Percentiles rank a stretch among this genome's conserved stretches.
These are phyloP conservation scores for Mitragyna speciosa DNA, from an alignment of 257 asterid species.

Conservation along the genomic window DNA sequence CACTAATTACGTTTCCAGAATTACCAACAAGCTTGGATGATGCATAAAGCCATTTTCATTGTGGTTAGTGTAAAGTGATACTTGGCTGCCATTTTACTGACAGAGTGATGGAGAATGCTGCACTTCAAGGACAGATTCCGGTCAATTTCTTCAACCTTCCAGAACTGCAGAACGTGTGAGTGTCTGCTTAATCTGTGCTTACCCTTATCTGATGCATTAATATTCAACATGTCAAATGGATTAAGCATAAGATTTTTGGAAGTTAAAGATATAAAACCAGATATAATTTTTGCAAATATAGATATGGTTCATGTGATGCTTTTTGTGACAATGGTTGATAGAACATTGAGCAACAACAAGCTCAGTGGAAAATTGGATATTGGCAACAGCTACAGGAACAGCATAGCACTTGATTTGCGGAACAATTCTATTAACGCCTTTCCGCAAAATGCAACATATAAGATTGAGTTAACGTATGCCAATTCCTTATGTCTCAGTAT, in stretches of 20 bases:
- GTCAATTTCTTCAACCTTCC: constrained; percentile 51
- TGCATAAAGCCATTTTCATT: neutral
- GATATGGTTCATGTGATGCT: constrained; percentile 8
- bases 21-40: neutral
- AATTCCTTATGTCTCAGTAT: neutral
- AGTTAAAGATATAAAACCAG: neutral
- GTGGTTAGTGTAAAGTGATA: constrained; percentile 19
- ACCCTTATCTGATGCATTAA: neutral
- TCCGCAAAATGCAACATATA: constrained; percentile 46
- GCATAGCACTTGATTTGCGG: constrained; percentile 62
- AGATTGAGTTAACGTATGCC: constrained; percentile 46
- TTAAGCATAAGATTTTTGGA: neutral
- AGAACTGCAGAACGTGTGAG: constrained; percentile 73
- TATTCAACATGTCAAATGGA: neutral
- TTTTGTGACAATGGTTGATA: constrained; percentile 28
- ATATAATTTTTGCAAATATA: neutral
- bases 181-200: constrained; percentile 5
- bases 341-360: constrained; percentile 61
- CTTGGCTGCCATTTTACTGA: constrained; percentile 12
- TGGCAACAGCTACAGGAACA: constrained; percentile 57
- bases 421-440: constrained; percentile 58
- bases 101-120: constrained; percentile 70
- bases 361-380: constrained; percentile 63
- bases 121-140: constrained; percentile 62
- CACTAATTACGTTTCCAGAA: neutral